Evolutionary conservation across 78 protist genomes (phyloP).

Genomic region (Goniomonas avonlea): DNA sequence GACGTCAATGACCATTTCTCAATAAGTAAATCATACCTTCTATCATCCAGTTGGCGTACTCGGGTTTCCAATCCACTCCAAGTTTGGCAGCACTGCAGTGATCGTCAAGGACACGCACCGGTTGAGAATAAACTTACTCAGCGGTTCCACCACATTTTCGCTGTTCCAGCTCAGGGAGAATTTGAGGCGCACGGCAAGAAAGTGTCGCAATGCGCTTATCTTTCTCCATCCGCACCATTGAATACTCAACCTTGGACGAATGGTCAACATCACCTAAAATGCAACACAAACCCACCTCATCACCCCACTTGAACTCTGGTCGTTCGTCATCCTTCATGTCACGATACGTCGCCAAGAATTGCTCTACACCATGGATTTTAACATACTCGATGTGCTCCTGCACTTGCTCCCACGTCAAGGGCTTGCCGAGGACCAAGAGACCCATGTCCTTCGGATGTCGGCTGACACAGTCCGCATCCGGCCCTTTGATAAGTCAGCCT

Average conservation of each 20-base stretch:
- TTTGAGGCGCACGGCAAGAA: background rate
- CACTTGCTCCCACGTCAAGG: background rate
- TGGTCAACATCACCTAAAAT: background rate
- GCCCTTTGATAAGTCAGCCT: no score
- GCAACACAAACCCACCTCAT: background rate
- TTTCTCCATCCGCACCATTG: background rate
- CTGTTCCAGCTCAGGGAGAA: background rate
- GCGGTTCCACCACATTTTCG: background rate
- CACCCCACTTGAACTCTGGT: background rate
- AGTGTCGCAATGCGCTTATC: background rate
- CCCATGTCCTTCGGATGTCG: background rate
- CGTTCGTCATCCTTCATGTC: background rate
- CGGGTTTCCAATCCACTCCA: constrained; percentile 75
- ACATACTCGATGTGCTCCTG: background rate
- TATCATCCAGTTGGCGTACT: constrained; percentile 81
- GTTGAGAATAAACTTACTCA: no score
- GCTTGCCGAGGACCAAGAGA: background rate
- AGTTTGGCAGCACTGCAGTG: background rate
- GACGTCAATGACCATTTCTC: background rate
- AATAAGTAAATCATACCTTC: constrained; percentile 46
- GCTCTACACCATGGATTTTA: background rate
- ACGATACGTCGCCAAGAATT: background rate
- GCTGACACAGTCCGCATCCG: no score
- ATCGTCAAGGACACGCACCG: background rate
- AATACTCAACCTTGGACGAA: background rate